Evolutionary conservation across 1,284 basidiomycete genomes (phyloP).

Genomic region (Trametes sp.): DNA sequence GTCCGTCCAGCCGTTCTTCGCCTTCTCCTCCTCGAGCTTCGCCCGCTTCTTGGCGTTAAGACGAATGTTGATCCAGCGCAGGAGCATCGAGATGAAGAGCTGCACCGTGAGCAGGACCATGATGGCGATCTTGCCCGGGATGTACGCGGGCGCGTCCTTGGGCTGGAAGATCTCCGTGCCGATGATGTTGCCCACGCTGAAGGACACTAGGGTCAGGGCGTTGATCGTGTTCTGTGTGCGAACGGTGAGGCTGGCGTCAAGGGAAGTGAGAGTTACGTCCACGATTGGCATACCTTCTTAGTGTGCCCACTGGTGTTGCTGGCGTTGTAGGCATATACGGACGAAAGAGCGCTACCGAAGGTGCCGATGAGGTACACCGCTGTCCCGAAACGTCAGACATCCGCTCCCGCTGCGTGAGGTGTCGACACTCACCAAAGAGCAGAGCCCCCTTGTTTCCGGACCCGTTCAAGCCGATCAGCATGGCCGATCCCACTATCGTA

Average conservation of each 20-base stretch:
- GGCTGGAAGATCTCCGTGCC: slow-evolving; percentile 66
- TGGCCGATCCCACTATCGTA: slow-evolving; percentile 62
- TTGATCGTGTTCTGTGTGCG: slow-evolving; percentile 55
- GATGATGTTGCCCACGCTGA: slow-evolving; percentile 62
- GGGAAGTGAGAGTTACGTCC: not conserved
- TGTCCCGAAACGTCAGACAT: slow-evolving; percentile 28
- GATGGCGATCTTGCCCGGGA: slow-evolving; percentile 66
- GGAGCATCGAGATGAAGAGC: slow-evolving; percentile 53
- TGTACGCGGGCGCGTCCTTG: slow-evolving; percentile 63
- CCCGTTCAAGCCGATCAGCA: slow-evolving; percentile 62
- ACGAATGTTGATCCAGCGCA: slow-evolving; percentile 60
- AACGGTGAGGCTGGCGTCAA: not conserved
- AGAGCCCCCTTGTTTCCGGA: slow-evolving; percentile 57
- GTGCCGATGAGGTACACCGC: slow-evolving; percentile 60
- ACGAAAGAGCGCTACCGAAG: slow-evolving; percentile 63
- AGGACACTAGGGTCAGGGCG: slow-evolving; percentile 57
- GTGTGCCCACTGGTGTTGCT: slow-evolving; percentile 70
- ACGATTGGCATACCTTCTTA: slow-evolving; percentile 52
- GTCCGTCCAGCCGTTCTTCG: slow-evolving; percentile 58
- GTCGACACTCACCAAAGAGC: slow-evolving; percentile 53
- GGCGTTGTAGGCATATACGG: slow-evolving; percentile 68
- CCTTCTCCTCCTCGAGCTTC: slow-evolving; percentile 52
- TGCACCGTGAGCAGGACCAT: slow-evolving; percentile 61
- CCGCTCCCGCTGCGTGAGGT: not conserved
- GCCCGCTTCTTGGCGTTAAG: slow-evolving; percentile 56